Percentiles rank a stretch among this genome's conserved stretches.
These are phyloP conservation scores for Phytophthora cryptogea DNA, from an alignment of 352 stramenopile species.

Conservation along the genomic window DNA sequence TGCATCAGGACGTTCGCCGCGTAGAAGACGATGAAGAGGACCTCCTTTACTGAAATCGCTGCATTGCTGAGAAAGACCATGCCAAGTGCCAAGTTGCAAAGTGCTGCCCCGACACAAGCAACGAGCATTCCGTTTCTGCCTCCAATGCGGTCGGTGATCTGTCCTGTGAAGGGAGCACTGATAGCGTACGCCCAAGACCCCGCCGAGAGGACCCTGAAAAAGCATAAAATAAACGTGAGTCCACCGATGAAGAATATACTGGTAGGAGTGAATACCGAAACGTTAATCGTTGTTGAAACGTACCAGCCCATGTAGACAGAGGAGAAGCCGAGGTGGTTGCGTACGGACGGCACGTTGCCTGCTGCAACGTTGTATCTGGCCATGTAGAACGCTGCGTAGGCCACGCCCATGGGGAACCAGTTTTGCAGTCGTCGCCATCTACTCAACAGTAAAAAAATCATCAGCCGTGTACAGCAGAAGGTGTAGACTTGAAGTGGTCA, in stretches of 20 bases:
- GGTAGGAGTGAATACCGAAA: not conserved
- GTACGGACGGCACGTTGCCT: slow-evolving; percentile 65
- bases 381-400: slow-evolving; percentile 84
- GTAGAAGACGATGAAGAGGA: slow-evolving; percentile 66
- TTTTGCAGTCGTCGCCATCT: slow-evolving; percentile 74
- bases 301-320: slow-evolving; percentile 80
- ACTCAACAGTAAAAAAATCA: slow-evolving; percentile 1
- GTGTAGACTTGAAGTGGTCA: not conserved
- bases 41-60: slow-evolving; percentile 35
- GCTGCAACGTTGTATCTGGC: slow-evolving; percentile 74
- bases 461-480: slow-evolving; percentile 1
- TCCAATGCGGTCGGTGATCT: slow-evolving; percentile 74
- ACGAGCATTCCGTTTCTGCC: slow-evolving; percentile 76
- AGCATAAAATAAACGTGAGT: not conserved
- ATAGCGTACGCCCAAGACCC: slow-evolving; percentile 75
- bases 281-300: not conserved
- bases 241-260: not conserved
- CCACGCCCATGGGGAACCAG: slow-evolving; percentile 78
- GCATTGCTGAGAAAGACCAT: slow-evolving; percentile 54
- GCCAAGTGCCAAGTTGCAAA: slow-evolving; percentile 69
- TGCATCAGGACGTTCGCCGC: slow-evolving; percentile 72
- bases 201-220: slow-evolving; percentile 60
- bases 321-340: slow-evolving; percentile 58
- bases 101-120: slow-evolving; percentile 57
- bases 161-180: slow-evolving; percentile 69